phyloP scores from a whole-genome alignment of 208 protist species.

The Wallacemonas sp. region DNA sequence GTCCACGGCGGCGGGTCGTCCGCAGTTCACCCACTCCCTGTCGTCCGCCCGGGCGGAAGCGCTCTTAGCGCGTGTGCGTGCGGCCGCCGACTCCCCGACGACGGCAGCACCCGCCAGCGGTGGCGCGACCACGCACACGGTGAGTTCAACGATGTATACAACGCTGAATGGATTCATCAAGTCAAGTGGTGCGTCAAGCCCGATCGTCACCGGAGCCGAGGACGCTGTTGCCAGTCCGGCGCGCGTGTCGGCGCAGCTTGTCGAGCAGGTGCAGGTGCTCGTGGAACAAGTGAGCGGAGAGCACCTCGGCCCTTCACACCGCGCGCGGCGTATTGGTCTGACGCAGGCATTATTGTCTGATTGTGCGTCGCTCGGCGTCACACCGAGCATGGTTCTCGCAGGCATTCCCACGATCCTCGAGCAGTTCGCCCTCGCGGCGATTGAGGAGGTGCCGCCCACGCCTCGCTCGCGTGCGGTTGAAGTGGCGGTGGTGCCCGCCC shows the following conservation, averaged over 20 bases:
- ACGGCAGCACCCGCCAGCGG: not conserved
- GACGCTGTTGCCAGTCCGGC: not conserved
- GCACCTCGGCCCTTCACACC: conserved; percentile 14
- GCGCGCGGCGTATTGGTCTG: conserved; percentile 18
- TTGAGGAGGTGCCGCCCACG: not conserved
- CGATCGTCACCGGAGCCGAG: not conserved
- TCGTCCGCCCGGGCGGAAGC: conserved; percentile 1
- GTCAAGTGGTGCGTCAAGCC: not conserved
- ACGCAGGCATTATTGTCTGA: conserved; percentile 50
- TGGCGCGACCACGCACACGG: too few species aligned
- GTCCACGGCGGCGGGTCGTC: not conserved
- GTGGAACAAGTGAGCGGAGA: not conserved
- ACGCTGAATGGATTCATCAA: not conserved
- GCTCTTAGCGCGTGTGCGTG: not conserved
- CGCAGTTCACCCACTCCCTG: not conserved
- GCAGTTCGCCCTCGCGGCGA: not conserved
- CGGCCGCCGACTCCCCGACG: not conserved
- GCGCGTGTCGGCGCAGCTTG: not conserved
- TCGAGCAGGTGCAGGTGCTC: not conserved
- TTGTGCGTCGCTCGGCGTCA: conserved; percentile 57
- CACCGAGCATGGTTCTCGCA: conserved; percentile 51
- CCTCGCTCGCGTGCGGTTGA: not conserved
- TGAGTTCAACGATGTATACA: conserved; percentile 3
- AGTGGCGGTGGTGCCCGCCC: not conserved
- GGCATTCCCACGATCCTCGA: conserved; percentile 29